These are phyloP conservation scores for Exophiala mesophila DNA, from an alignment of 2,329 filamentous ascomycete species.

Conservation along the genomic window DNA sequence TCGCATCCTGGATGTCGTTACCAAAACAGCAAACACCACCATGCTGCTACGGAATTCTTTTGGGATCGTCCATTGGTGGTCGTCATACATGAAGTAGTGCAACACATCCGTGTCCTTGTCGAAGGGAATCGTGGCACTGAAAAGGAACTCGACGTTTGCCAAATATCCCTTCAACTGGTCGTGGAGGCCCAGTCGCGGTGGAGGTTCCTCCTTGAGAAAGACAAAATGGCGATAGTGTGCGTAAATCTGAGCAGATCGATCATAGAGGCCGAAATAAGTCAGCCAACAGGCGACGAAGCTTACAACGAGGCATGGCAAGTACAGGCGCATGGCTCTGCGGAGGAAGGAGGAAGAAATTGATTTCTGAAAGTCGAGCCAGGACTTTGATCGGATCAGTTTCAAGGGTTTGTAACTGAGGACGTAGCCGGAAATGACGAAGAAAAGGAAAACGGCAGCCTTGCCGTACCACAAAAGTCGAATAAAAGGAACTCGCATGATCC, in stretches of 20 bases:
- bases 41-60: constrained; percentile 42
- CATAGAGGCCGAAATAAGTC: constrained; percentile 32
- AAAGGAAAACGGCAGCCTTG: constrained; percentile 35
- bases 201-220: constrained; percentile 19
- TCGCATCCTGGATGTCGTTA: constrained; percentile 11
- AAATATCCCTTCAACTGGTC: constrained; percentile 28
- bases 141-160: constrained; percentile 33
- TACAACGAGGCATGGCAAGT: constrained; percentile 38
- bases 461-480: constrained; percentile 16
- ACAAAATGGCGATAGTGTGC: constrained; percentile 3
- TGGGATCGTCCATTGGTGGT: constrained; percentile 45
- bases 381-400: constrained; percentile 34
- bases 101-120: constrained; percentile 9
- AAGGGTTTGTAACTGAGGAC: constrained; percentile 42
- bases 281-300: constrained; percentile 37
- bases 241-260: constrained; percentile 5
- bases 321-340: constrained; percentile 39
- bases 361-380: constrained; percentile 37
- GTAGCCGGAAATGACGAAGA: constrained; percentile 47
- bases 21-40: constrained; percentile 11
- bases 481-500: constrained; percentile 12
- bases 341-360: constrained; percentile 39
- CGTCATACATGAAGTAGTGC: constrained; percentile 26
- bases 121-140: constrained; percentile 12
- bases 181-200: constrained; percentile 37